A percentile compares a stretch with the other conserved stretches of the same genome.
phyloP scores from a whole-genome alignment of 305 asterid species.

The Plantago coronopus region DNA sequence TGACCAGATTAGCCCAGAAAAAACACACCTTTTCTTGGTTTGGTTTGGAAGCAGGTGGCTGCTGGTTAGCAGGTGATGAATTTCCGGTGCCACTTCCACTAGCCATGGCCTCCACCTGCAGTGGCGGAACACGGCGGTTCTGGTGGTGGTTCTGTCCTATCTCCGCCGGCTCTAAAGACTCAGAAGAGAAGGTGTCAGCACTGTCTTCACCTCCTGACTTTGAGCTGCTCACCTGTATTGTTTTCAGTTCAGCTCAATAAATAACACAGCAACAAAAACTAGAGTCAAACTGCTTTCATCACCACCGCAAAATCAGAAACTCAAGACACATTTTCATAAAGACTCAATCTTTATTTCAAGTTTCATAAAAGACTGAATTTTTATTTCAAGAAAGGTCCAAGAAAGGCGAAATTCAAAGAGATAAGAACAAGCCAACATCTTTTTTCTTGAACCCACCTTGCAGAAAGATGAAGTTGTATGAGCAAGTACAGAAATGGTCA shows the following conservation, averaged over 20 bases:
- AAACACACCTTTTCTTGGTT: constrained; percentile 56
- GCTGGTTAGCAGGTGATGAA: constrained; percentile 30
- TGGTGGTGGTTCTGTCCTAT: not conserved
- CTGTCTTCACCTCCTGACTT: constrained; percentile 66
- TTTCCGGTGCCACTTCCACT: constrained; percentile 40
- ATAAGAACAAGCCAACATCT: constrained; percentile 20
- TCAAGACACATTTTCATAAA: not conserved
- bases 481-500: constrained; percentile 21
- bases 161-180: constrained; percentile 24
- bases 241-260: not conserved
- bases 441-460: not conserved
- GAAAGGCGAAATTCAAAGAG: constrained; percentile 6
- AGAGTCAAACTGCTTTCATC: constrained; percentile 41
- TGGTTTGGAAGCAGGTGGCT: constrained; percentile 38
- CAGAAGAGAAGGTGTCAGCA: constrained; percentile 40
- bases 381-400: constrained; percentile 29
- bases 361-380: constrained; percentile 1
- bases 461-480: not conserved
- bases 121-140: not conserved
- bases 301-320: constrained; percentile 16
- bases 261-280: constrained; percentile 12
- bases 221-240: constrained; percentile 69
- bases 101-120: constrained; percentile 36
- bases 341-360: constrained; percentile 2
- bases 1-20: not conserved